These are phyloP conservation scores for Fermentozyma sake DNA, from an alignment of 1,139 yeast species.

Conservation along the genomic window DNA sequence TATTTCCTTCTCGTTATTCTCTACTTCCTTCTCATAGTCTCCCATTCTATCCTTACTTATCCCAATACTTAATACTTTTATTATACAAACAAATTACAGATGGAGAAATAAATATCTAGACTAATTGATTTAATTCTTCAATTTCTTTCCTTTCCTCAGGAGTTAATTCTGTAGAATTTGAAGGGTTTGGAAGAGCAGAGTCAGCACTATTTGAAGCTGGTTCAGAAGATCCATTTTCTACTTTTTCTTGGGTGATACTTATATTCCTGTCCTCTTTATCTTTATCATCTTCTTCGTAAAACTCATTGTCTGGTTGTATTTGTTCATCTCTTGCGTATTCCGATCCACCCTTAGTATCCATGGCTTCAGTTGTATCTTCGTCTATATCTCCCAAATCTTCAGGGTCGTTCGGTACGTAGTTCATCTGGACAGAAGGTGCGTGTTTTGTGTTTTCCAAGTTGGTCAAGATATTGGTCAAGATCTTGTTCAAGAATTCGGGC, in stretches of 20 bases:
- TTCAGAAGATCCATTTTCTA: no score
- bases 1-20: no score
- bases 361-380: constrained; percentile 68
- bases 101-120: no score
- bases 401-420: constrained; percentile 80
- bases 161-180: constrained; percentile 25
- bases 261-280: constrained; percentile 40
- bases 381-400: constrained; percentile 83
- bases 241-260: no score
- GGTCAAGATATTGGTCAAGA: constrained; percentile 68
- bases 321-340: constrained; percentile 75
- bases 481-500: constrained; percentile 86
- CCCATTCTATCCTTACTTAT: no score
- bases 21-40: no score
- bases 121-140: constrained; percentile 28
- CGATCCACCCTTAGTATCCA: constrained; percentile 90
- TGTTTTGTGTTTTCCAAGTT: constrained; percentile 85
- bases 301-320: constrained; percentile 63
- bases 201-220: no score
- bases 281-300: constrained; percentile 59
- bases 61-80: no score
- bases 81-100: no score
- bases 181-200: constrained; percentile 8
- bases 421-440: constrained; percentile 95
- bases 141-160: constrained; percentile 40